Evolutionary conservation across 495 filamentous ascomycete genomes (phyloP), one percentile per base, ranked within the genome.

Genomic region (Parathielavia hyrcaniae): DNA sequence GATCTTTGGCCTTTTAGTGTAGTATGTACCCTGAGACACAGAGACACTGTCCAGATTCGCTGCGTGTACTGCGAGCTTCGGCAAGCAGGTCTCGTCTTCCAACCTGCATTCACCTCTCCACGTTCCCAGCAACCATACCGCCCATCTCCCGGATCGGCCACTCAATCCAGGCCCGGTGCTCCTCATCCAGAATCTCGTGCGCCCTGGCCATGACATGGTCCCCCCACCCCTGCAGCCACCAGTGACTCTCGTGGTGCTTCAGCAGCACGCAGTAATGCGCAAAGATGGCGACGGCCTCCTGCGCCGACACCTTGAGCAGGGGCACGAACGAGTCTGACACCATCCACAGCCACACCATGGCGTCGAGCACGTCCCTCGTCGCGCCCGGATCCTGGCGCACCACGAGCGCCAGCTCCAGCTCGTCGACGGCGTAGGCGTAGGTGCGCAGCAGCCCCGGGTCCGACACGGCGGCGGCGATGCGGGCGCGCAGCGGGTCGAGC

Each of bases 311-410:
- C 36, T 55, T 63, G 4, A 73, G 57, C 30, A 73, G 58, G 20
- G 69, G 70, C 11, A 73, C 59, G 6, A 73, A 46, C n/a, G 63
- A 63, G 59, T 71, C 67, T 16, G 64, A 64, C 12, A 73, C 66
- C 40, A 49, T 55, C 67, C 68, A 71, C 46, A 71, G 58, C 70
- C 70, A 72, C n/a, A 73, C 60, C 65, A 73, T 71, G 11, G 68
- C 65, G 34, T 70, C 70, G 9, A 69, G 60, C 46, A 71, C 66
- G 23, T 73, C 70, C 9, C 62, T 47, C 34, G 61, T 57, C 32
- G 52, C 23, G 8, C 13, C 16, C 13, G 59, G 58, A 53, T 57
- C 57, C 32, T 54, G 32, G 8, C 56, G 40, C 26, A 58, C 58
- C 0, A 62, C 52, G 7, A 71, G 50, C 9, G 67, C 56, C 2